Percentiles rank a stretch among this genome's conserved stretches.
These are phyloP conservation scores for Penicillium brevicompactum DNA, from an alignment of 2,329 filamentous ascomycete genomes.

Conservation along the genomic window DNA sequence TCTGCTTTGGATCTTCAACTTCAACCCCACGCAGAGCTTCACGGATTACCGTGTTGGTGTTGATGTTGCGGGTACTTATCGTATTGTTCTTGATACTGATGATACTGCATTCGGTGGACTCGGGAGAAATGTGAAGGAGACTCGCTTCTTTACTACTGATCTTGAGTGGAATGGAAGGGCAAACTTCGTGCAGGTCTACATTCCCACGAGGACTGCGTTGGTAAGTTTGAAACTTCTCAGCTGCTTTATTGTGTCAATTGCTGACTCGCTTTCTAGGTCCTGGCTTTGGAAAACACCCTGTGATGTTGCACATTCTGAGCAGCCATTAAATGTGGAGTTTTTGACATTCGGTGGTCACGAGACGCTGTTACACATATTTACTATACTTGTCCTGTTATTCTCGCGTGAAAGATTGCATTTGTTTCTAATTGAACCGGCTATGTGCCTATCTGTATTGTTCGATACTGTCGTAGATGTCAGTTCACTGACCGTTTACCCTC, in stretches of 20 bases:
- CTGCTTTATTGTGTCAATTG: neutral
- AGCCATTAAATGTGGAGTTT: neutral
- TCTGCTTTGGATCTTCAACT: slow-evolving; percentile 94
- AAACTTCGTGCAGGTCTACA: slow-evolving; percentile 92
- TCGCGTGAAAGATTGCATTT: neutral
- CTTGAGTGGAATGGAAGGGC: slow-evolving; percentile 85
- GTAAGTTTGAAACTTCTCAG: slow-evolving; percentile 53
- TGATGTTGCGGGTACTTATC: slow-evolving; percentile 81
- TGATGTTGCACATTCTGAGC: slow-evolving; percentile 16
- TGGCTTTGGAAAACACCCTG: slow-evolving; percentile 54
- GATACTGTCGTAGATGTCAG: neutral
- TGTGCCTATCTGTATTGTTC: neutral
- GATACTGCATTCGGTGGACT: slow-evolving; percentile 76
- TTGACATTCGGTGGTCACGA: neutral
- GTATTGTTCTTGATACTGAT: slow-evolving; percentile 82
- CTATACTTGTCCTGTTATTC: neutral
- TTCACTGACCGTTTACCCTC: no score
- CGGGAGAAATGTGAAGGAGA: slow-evolving; percentile 73
- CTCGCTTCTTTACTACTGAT: slow-evolving; percentile 87
- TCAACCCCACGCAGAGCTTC: slow-evolving; percentile 81
- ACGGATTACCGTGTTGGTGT: slow-evolving; percentile 91
- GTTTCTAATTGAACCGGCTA: neutral
- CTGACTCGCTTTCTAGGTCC: slow-evolving; percentile 45
- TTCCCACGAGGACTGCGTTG: slow-evolving; percentile 79
- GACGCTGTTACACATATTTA: neutral